These are phyloP conservation scores for Phytophthora rubi DNA, from an alignment of 352 stramenopile species.

Conservation along the genomic window DNA sequence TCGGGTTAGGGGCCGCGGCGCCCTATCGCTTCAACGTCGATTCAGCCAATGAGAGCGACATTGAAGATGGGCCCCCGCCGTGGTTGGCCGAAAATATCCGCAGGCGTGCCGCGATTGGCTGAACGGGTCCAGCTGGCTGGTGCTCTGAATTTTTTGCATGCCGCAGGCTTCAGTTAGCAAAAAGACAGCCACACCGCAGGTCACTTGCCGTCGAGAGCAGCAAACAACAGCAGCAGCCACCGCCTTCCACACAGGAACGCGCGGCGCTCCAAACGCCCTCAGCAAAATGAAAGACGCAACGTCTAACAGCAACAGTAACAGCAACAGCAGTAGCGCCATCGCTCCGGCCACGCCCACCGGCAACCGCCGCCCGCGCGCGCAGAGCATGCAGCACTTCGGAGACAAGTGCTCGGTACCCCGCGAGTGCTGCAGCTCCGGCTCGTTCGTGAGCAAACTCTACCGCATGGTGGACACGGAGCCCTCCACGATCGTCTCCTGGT, in stretches of 20 bases:
- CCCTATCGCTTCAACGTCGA: constrained; percentile 30
- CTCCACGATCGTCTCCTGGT: constrained; percentile 84
- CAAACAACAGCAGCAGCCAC: not conserved
- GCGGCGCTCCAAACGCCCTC: not conserved
- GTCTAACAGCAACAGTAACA: not conserved
- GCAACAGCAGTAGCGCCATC: not conserved
- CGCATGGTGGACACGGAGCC: constrained; percentile 87
- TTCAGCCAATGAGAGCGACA: constrained; percentile 11
- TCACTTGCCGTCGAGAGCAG: constrained; percentile 24
- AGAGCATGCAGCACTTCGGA: constrained; percentile 62
- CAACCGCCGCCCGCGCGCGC: constrained; percentile 50
- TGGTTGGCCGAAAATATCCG: constrained; percentile 20
- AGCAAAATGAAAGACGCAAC: constrained; percentile 36
- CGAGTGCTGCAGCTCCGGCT: constrained; percentile 72
- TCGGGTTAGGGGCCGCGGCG: not conserved
- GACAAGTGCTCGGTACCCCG: constrained; percentile 34
- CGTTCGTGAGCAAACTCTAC: constrained; percentile 88
- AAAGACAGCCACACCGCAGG: constrained; percentile 48
- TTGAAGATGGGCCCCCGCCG: constrained; percentile 36
- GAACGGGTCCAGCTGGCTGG: constrained; percentile 34
- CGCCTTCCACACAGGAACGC: no score
- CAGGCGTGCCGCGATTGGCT: constrained; percentile 11
- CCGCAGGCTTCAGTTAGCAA: constrained; percentile 62
- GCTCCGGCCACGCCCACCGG: constrained; percentile 1
- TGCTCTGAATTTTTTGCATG: constrained; percentile 40